phyloP scores from a whole-genome alignment of 306 rosid genomes.

The Fagus sylvatica region DNA sequence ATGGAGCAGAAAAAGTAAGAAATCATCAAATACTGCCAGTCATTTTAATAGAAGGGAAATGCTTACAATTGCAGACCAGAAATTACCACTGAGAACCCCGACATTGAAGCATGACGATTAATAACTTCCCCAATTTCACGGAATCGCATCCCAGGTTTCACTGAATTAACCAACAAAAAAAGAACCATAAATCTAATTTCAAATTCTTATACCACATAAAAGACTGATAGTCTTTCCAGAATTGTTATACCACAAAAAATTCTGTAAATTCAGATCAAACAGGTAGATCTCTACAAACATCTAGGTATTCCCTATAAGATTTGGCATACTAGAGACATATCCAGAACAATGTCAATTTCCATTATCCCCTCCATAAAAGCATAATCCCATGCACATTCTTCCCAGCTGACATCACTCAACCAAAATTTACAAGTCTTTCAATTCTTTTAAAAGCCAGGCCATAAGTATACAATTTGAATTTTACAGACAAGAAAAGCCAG shows the following conservation, averaged over 20 bases:
- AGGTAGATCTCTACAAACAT: neutral
- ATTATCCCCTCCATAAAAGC: neutral
- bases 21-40: slow-evolving; percentile 2
- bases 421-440: too few relatives aligned
- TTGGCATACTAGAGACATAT: neutral
- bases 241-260: slow-evolving; percentile 9
- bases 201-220: slow-evolving; percentile 8
- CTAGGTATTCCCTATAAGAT: neutral
- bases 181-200: slow-evolving; percentile 17
- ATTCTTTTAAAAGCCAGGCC: too few relatives aligned
- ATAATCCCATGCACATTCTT: neutral
- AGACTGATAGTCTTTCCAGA: neutral
- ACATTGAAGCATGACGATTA: slow-evolving; percentile 79
- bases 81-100: slow-evolving; percentile 91
- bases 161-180: slow-evolving; percentile 44
- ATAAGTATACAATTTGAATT: too few relatives aligned
- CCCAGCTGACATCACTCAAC: too few relatives aligned
- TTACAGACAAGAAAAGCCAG: too few relatives aligned
- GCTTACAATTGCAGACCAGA: slow-evolving; percentile 11
- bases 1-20: slow-evolving; percentile 13
- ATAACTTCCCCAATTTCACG: slow-evolving; percentile 95
- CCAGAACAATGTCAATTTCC: neutral
- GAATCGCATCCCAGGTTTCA: slow-evolving; percentile 89
- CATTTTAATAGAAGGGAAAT: slow-evolving; percentile 10
- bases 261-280: neutral